Evolutionary conservation across 768 basidiomycete species (phyloP).

Genomic region (Pisolithus sp.): DNA sequence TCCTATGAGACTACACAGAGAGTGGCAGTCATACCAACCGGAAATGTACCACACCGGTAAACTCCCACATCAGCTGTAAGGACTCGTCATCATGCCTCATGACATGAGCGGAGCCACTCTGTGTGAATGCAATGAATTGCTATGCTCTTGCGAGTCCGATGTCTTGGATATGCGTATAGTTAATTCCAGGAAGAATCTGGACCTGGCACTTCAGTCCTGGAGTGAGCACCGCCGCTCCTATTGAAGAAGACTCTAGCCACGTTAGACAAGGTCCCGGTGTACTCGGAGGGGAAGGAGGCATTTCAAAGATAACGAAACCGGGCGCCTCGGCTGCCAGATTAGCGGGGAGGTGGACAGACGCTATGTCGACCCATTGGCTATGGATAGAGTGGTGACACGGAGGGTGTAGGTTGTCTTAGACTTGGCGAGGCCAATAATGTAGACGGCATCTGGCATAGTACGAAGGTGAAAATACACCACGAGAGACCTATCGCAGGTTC

Average conservation of each 20-base stretch:
- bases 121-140: conserved; percentile 50
- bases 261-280: conserved; percentile 16
- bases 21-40: conserved; percentile 10
- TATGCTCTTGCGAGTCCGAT: conserved; percentile 53
- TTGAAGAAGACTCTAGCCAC: conserved; percentile 44
- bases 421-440: conserved; percentile 41
- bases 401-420: conserved; percentile 53
- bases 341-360: conserved; percentile 49
- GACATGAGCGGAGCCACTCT: conserved; percentile 52
- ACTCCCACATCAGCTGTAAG: conserved; percentile 44
- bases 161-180: conserved; percentile 53
- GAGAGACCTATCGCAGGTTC: conserved; percentile 41
- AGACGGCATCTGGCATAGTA: conserved; percentile 47
- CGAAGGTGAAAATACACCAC: conserved; percentile 60
- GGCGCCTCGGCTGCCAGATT: conserved; percentile 30
- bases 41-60: conserved; percentile 44
- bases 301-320: conserved; percentile 32
- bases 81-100: conserved; percentile 44
- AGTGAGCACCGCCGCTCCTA: conserved; percentile 46
- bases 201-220: conserved; percentile 47
- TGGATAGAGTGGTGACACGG: conserved; percentile 56
- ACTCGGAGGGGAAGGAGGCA: conserved; percentile 6
- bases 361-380: conserved; percentile 44
- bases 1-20: not conserved
- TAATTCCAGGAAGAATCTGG: conserved; percentile 32